Evolutionary conservation across 805 yeast genomes (phyloP).

Genomic region (Candida maesae): DNA sequence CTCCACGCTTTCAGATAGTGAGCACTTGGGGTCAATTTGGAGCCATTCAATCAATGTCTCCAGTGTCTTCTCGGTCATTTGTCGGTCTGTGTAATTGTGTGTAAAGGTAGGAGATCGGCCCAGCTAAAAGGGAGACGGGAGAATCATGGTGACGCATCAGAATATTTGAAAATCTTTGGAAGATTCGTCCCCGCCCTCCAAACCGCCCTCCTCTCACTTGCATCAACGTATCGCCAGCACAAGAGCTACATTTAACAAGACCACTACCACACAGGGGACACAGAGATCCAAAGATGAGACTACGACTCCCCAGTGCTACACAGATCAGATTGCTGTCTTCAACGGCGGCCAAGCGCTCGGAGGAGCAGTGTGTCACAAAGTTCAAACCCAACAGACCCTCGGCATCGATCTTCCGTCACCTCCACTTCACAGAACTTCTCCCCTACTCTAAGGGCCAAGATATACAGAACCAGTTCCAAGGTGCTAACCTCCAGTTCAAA

Average conservation of each 20-base stretch:
- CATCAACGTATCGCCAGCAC: too few relatives aligned
- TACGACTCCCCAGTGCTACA: background rate
- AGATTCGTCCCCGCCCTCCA: background rate
- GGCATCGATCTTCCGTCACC: slow-evolving; percentile 38
- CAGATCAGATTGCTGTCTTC: background rate
- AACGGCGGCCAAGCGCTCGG: background rate
- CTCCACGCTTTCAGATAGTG: slow-evolving; percentile 37
- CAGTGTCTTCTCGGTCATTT: slow-evolving; percentile 9
- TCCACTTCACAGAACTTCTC: slow-evolving; percentile 37
- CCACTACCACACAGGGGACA: too few relatives aligned
- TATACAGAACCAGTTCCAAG: slow-evolving; percentile 54
- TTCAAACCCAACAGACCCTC: slow-evolving; percentile 33
- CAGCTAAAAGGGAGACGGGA: too few relatives aligned
- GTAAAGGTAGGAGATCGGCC: too few relatives aligned
- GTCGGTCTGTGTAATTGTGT: background rate
- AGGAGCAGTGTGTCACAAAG: slow-evolving; percentile 12
- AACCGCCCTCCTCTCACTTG: too few relatives aligned
- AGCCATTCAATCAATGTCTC: slow-evolving; percentile 33
- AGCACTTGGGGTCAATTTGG: slow-evolving; percentile 4
- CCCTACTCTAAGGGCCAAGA: slow-evolving; percentile 47
- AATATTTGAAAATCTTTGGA: background rate
- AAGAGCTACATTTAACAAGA: too few relatives aligned
- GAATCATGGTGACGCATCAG: too few relatives aligned
- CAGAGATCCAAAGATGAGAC: background rate
- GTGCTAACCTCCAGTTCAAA: slow-evolving; percentile 56